These are phyloP conservation scores for Plasmodium vinckei DNA, from an alignment of 169 alveolate genomes.

Conservation along the genomic window DNA sequence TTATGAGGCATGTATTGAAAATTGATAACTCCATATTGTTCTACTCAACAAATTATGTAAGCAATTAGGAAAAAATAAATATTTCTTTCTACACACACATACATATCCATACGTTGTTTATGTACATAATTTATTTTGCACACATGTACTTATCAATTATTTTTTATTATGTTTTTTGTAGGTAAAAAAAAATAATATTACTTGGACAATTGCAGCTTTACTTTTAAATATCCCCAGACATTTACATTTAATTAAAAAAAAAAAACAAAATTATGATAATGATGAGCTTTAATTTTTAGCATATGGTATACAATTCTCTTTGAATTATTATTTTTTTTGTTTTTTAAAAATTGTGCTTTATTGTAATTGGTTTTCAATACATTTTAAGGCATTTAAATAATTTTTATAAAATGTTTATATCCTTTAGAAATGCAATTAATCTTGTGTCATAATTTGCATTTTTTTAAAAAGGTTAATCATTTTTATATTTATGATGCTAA, in stretches of 20 bases:
- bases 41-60: slow-evolving; percentile 76
- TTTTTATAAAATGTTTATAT: too few species aligned
- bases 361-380: too few species aligned
- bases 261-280: slow-evolving; percentile 9
- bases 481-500: too few species aligned
- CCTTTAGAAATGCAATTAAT: too few species aligned
- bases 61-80: neutral
- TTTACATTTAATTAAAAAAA: slow-evolving; percentile 47
- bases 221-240: slow-evolving; percentile 56
- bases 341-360: neutral
- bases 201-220: slow-evolving; percentile 74
- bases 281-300: slow-evolving; percentile 59
- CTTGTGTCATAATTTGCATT: too few species aligned
- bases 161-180: neutral
- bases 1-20: slow-evolving; percentile 39
- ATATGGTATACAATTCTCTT: neutral
- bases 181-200: slow-evolving; percentile 53
- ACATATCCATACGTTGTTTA: neutral
- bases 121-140: neutral
- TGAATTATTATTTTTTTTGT: neutral
- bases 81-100: neutral
- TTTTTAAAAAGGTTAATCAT: too few species aligned
- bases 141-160: neutral
- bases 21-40: slow-evolving; percentile 49
- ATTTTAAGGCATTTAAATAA: too few species aligned